These are phyloP conservation scores for Linnemannia schmuckeri DNA, from an alignment of 192 early-diverging fungal genomes.

Conservation along the genomic window DNA sequence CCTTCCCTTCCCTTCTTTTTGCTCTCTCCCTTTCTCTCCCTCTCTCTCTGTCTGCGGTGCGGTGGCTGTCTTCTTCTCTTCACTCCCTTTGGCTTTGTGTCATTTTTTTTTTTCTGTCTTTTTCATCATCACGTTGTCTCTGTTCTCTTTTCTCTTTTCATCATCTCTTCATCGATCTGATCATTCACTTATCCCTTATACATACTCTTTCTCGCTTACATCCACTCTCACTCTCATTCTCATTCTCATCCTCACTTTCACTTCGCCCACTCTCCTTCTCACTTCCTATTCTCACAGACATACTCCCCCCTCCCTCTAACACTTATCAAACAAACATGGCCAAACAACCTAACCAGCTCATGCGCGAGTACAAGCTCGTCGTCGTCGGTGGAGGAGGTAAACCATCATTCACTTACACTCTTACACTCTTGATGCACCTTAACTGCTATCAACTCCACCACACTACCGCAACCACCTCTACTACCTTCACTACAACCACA, in stretches of 20 bases:
- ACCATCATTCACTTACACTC: not conserved
- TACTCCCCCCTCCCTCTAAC: not conserved
- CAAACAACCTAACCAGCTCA: constrained; percentile 57
- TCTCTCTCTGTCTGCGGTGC: not conserved
- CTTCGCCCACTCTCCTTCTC: not conserved
- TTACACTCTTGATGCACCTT: not conserved
- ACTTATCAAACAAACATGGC: constrained; percentile 23
- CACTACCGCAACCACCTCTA: not conserved
- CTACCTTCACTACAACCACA: not conserved
- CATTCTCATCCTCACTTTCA: constrained; percentile 3
- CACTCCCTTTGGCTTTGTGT: not conserved
- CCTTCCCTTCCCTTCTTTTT: constrained; percentile 1
- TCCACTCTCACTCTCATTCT: constrained; percentile 2
- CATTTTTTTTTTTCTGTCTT: not conserved
- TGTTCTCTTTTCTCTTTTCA: not conserved
- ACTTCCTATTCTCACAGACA: not conserved
- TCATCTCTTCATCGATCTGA: not conserved
- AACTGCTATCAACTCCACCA: not conserved
- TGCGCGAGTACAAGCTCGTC: constrained; percentile 80
- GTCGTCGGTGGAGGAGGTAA: constrained; percentile 87
- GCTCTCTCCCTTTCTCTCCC: not conserved
- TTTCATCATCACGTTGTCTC: constrained; percentile 4
- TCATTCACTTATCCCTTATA: not conserved
- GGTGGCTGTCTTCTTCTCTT: not conserved
- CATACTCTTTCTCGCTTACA: not conserved